These are phyloP conservation scores for Lyophyllum semitale DNA, from an alignment of 768 basidiomycete genomes.

Conservation along the genomic window DNA sequence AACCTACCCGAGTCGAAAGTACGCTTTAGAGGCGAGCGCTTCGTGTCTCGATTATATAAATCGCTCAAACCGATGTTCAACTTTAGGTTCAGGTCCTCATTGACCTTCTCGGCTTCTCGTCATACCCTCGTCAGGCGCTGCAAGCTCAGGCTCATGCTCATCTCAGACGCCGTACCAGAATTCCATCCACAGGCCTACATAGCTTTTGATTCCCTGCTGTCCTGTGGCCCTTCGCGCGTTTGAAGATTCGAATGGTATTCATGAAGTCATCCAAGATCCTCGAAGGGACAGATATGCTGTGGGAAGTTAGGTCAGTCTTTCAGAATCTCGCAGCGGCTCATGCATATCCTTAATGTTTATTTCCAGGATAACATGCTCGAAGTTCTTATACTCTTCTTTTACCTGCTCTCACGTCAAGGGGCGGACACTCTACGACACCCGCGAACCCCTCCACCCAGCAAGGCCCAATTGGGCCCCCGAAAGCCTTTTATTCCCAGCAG, in stretches of 20 bases:
- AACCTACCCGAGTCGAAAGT: slow-evolving; percentile 65
- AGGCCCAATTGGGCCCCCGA: slow-evolving; percentile 42
- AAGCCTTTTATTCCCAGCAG: slow-evolving; percentile 37
- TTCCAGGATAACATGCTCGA: slow-evolving; percentile 89
- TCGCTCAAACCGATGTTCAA: background rate
- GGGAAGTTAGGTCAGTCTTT: slow-evolving; percentile 75
- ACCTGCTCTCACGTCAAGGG: slow-evolving; percentile 55
- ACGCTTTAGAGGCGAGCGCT: slow-evolving; percentile 63
- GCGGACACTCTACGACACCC: slow-evolving; percentile 8
- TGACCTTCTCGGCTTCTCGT: slow-evolving; percentile 71
- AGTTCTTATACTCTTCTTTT: slow-evolving; percentile 96
- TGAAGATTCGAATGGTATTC: slow-evolving; percentile 76
- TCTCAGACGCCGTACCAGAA: slow-evolving; percentile 15
- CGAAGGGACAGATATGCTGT: slow-evolving; percentile 82
- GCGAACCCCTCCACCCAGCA: slow-evolving; percentile 31
- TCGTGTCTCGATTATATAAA: slow-evolving; percentile 9
- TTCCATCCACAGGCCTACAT: too few relatives aligned
- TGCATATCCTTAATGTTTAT: background rate
- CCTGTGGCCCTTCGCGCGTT: slow-evolving; percentile 73
- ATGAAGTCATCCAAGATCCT: slow-evolving; percentile 84
- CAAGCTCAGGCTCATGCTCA: slow-evolving; percentile 22
- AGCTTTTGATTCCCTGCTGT: slow-evolving; percentile 95
- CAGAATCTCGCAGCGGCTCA: background rate
- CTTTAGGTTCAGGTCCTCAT: slow-evolving; percentile 68
- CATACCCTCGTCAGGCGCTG: slow-evolving; percentile 44